phyloP scores from a whole-genome alignment of 148 eudicot genomes.

The Vaccinium corymbosum region DNA sequence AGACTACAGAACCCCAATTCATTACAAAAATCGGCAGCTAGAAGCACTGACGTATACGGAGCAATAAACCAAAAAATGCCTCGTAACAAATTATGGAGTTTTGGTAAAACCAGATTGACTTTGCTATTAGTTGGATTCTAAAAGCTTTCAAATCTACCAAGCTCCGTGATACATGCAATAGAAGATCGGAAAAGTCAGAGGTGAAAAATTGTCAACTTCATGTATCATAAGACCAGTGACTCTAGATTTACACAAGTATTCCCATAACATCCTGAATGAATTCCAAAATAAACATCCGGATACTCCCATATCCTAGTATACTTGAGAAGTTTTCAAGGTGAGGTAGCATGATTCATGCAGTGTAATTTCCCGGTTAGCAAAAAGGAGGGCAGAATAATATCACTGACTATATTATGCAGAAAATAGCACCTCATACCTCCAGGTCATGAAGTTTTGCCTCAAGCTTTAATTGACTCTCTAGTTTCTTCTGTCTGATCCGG shows the following conservation, averaged over 20 bases:
- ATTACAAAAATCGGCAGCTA: neutral
- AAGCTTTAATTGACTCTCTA: constrained; percentile 79
- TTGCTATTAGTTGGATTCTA: neutral
- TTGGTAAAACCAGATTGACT: neutral
- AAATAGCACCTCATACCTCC: constrained; percentile 42
- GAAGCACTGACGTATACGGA: neutral
- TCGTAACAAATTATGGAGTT: neutral
- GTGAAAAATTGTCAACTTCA: neutral
- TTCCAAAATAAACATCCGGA: too few relatives aligned
- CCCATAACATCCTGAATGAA: neutral
- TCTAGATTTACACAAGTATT: neutral
- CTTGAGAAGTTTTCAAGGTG: neutral
- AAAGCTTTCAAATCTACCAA: neutral
- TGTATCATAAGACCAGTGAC: neutral
- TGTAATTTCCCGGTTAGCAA: neutral
- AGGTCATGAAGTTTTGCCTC: constrained; percentile 81
- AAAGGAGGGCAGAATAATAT: neutral
- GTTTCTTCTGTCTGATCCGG: constrained; percentile 66
- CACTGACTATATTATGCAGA: neutral
- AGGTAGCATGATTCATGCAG: neutral
- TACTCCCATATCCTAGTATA: too few relatives aligned
- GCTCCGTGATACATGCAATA: neutral
- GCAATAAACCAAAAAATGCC: neutral
- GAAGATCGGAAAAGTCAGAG: neutral
- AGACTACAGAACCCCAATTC: neutral